Evolutionary conservation across 2,329 filamentous ascomycete genomes (phyloP).

Genomic region (Nemania sp.): DNA sequence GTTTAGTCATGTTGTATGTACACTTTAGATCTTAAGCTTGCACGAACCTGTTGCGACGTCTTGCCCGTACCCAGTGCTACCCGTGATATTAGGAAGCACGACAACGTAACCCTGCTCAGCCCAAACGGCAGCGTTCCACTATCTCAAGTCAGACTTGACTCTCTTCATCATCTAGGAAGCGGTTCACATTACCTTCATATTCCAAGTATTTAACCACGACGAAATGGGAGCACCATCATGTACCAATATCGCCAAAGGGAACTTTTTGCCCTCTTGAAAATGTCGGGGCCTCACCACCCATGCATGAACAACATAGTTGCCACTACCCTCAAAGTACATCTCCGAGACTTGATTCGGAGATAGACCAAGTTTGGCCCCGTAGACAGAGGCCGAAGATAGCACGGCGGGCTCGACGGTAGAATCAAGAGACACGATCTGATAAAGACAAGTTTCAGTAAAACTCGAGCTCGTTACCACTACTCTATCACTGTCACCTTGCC

Average conservation of each 20-base stretch:
- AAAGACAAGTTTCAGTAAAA: conserved; percentile 55
- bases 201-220: conserved; percentile 67
- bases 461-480: conserved; percentile 55
- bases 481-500: conserved; percentile 44
- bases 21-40: neutral
- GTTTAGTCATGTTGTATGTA: conserved; percentile 44
- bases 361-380: conserved; percentile 52
- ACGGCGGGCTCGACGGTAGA: conserved; percentile 41
- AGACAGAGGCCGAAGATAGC: conserved; percentile 50
- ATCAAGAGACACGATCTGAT: conserved; percentile 51
- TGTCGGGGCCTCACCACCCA: conserved; percentile 56
- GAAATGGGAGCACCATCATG: conserved; percentile 57
- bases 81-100: conserved; percentile 69
- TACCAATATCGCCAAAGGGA: conserved; percentile 55
- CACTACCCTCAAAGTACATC: conserved; percentile 55
- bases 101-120: conserved; percentile 72
- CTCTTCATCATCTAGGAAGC: neutral
- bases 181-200: conserved; percentile 52
- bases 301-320: conserved; percentile 53
- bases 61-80: conserved; percentile 67
- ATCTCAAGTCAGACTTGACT: conserved; percentile 25
- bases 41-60: conserved; percentile 51
- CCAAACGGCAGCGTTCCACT: conserved; percentile 68
- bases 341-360: conserved; percentile 55
- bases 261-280: conserved; percentile 54